Evolutionary conservation across 371 early-diverging fungal species (phyloP).

Genomic region (Mycotypha africana): DNA sequence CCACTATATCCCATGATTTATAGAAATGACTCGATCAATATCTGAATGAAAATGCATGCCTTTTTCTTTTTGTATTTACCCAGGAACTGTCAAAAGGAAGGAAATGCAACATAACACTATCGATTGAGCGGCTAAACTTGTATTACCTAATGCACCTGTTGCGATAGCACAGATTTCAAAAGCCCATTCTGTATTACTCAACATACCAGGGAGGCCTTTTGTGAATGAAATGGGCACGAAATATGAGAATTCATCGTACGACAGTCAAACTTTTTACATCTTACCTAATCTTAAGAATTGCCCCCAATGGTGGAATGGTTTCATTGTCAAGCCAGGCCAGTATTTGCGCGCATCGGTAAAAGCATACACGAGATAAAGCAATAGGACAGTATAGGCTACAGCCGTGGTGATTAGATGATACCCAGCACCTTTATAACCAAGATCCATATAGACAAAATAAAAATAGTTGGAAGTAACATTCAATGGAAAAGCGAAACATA

Average conservation of each 20-base stretch:
- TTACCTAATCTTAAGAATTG: conserved; percentile 37
- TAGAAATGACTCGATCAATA: not conserved
- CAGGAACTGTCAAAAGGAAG: conserved; percentile 33
- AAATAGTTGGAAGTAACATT: conserved; percentile 26
- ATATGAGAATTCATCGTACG: no score
- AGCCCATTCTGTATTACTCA: conserved; percentile 45
- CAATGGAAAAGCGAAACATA: conserved; percentile 24
- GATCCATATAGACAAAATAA: conserved; percentile 21
- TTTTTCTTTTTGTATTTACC: conserved; percentile 10
- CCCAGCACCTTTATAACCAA: conserved; percentile 31
- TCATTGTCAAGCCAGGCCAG: conserved; percentile 31
- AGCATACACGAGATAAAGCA: conserved; percentile 7
- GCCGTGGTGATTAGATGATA: conserved; percentile 10
- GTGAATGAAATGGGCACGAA: no score
- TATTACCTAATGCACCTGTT: conserved; percentile 35
- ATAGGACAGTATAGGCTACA: conserved; percentile 1
- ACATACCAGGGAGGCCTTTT: conserved; percentile 41
- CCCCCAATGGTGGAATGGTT: conserved; percentile 28
- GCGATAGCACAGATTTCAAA: conserved; percentile 45
- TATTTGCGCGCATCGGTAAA: conserved; percentile 18
- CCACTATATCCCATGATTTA: no score
- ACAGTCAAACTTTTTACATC: not conserved
- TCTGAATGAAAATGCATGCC: not conserved
- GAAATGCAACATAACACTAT: conserved; percentile 26
- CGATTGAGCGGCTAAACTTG: conserved; percentile 39